These are phyloP conservation scores for Daucus carota DNA, from an alignment of 129 eudicot species.

Conservation along the genomic window DNA sequence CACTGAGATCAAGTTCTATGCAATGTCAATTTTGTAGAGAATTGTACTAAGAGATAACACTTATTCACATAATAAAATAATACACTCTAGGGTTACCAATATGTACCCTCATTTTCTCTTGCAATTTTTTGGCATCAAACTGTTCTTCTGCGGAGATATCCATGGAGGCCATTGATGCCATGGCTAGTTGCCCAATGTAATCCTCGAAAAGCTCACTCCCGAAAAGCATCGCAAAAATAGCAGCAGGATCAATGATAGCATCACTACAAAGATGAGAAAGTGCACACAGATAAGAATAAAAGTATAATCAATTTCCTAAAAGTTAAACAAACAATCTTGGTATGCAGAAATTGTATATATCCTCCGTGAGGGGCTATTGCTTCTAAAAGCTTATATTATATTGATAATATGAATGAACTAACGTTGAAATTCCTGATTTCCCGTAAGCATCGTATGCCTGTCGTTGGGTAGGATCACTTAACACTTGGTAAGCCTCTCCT, in stretches of 20 bases:
- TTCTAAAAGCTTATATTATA: not conserved
- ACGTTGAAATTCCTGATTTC: conserved; percentile 91
- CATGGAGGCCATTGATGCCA: conserved; percentile 99
- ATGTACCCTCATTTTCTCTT: conserved; percentile 89
- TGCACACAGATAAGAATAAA: not conserved
- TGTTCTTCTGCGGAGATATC: conserved; percentile 80
- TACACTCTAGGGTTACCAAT: not conserved
- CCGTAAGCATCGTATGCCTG: conserved; percentile 87
- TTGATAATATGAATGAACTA: conserved; percentile 32
- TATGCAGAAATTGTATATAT: not conserved
- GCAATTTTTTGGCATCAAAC: conserved; percentile 79
- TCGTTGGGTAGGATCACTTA: conserved; percentile 85
- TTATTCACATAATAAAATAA: not conserved
- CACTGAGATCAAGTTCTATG: not conserved
- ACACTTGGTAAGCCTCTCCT: conserved; percentile 98
- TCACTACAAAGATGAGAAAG: conserved; percentile 51
- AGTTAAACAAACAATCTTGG: not conserved
- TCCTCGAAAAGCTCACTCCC: conserved; percentile 98
- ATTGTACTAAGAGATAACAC: not conserved
- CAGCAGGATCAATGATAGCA: conserved; percentile 88
- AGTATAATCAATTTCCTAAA: not conserved
- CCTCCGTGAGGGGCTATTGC: not conserved
- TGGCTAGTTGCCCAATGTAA: conserved; percentile 92
- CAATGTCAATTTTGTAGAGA: not conserved
- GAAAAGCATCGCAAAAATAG: conserved; percentile 97